Evolutionary conservation across 495 filamentous ascomycete genomes (phyloP).

Genomic region (Neurospora sp.): DNA sequence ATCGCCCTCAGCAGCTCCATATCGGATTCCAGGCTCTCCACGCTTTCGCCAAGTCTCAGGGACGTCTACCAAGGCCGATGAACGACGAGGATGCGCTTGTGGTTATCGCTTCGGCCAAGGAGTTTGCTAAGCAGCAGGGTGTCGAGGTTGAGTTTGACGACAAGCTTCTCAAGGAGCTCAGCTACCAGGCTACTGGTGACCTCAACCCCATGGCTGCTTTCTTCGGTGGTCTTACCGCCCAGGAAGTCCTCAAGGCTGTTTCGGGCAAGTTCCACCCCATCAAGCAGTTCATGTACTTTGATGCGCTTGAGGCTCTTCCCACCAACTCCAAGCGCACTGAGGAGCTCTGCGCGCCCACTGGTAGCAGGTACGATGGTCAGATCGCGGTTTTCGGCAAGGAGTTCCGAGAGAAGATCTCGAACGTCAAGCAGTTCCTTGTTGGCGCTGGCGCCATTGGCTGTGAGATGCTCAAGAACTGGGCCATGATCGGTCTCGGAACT

Average conservation of each 20-base stretch:
- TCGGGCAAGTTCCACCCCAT: conserved; percentile 96
- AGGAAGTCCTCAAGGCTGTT: conserved; percentile 94
- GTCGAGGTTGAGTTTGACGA: conserved; percentile 72
- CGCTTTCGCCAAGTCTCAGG: conserved; percentile 62
- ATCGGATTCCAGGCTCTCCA: conserved; percentile 89
- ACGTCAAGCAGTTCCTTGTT: conserved; percentile 85
- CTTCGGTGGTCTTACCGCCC: conserved; percentile 89
- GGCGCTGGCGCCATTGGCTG: conserved; percentile 97
- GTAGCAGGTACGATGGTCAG: conserved; percentile 88
- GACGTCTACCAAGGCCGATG: conserved; percentile 69
- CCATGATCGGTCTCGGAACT: conserved; percentile 90
- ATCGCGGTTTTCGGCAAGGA: conserved; percentile 93
- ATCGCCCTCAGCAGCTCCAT: conserved; percentile 85
- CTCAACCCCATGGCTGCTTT: conserved; percentile 87
- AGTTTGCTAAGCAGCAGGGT: conserved; percentile 61
- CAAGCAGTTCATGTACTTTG: conserved; percentile 91
- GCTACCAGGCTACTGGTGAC: conserved; percentile 91
- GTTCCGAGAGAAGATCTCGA: conserved; percentile 86
- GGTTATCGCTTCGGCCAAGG: conserved; percentile 60
- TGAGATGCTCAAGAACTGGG: conserved; percentile 99
- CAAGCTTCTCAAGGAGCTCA: conserved; percentile 86
- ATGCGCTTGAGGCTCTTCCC: conserved; percentile 91
- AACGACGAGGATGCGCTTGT: conserved; percentile 75
- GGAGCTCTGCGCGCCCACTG: conserved; percentile 73
- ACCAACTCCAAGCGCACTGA: conserved; percentile 62